These are phyloP conservation scores for Rhododendron williamsianum DNA, from an alignment of 148 eudicot genomes.

Conservation along the genomic window DNA sequence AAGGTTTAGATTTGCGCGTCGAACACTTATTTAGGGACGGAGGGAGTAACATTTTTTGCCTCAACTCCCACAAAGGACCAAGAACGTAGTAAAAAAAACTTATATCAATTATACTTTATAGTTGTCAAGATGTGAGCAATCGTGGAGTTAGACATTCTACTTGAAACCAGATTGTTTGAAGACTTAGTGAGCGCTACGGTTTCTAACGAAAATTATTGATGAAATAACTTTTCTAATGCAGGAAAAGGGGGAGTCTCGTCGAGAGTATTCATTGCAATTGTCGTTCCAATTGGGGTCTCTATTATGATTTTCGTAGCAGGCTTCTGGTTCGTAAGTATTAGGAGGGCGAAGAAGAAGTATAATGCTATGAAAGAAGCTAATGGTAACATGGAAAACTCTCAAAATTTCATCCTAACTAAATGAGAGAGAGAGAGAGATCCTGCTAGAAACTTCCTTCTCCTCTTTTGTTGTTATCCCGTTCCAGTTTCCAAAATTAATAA, in stretches of 20 bases:
- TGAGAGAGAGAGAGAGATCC: too few relatives aligned
- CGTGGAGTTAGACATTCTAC: not conserved
- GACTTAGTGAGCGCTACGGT: not conserved
- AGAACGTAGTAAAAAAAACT: not conserved
- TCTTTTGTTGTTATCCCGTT: too few relatives aligned
- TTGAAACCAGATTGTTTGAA: not conserved
- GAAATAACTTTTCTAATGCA: not conserved
- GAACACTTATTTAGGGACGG: too few relatives aligned
- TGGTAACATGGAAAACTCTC: not conserved
- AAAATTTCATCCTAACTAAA: too few relatives aligned
- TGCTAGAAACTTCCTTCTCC: too few relatives aligned
- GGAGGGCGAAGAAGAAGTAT: not conserved
- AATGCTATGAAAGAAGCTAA: not conserved
- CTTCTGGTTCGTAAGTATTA: not conserved
- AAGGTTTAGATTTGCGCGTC: too few relatives aligned
- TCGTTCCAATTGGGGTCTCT: not conserved
- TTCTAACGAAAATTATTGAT: not conserved
- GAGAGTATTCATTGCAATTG: not conserved
- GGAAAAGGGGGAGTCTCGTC: not conserved
- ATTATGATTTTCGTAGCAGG: not conserved
- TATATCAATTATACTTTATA: not conserved
- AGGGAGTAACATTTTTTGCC: not conserved
- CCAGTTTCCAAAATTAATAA: too few relatives aligned
- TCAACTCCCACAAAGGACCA: not conserved
- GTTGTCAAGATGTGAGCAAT: not conserved